Base-by-base conservation (phyloP, 2,329 filamentous ascomycete species). In the Colletotrichum godetiae region DNA sequence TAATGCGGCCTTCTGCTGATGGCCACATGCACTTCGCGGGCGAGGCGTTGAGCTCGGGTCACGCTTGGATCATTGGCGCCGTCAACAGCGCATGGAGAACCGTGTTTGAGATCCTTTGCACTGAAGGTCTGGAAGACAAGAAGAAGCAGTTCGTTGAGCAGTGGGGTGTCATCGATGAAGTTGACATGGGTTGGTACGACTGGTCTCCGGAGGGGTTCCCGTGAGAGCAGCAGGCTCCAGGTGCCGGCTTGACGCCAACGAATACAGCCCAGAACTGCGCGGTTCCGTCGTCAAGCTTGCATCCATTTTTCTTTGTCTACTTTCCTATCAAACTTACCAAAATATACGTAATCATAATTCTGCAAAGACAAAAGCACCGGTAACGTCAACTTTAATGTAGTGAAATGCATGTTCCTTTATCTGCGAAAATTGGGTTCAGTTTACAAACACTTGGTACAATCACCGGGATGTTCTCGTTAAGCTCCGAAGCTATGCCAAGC, bases 21-120 rank as follows among this genome's bases (percentile, higher is more conserved):
- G 77, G 78, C 0, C 75, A 75, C 29, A 65, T 78, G 73, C 78
- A 79, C 42, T 77, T 77, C n/a, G 76, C 74, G 11, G 78, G 77
- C 11, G 78, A 79, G 67, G 77, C 78, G 13, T 66, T 78, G n/a
- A 78, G 77, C 59, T 76, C 76, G 0, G 77, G 76, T 1, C 77
- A 78, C 52, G 75, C 75, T 1, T 78, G 77, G 78, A 78, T 79
- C 49, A 76, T 78, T 24, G 77, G 77, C 3, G 78, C 78, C 35
- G 72, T 77, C n/a, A 78, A 79, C 57, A 76, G 75, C 27, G 78
- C 77, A 1, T 79, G 75, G 67, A 72, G 76, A 57, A 73, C 72
- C 12, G 77, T 78, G 35, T 67, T 62, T 42, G 76, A 76, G 65
- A 73, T 77, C 0, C 61, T 78, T 10, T 61, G 63, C 27, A 75